Percentiles rank a stretch among this genome's conserved stretches.
phyloP scores from a whole-genome alignment of 352 stramenopile species.

The Globisporangium cederbergense region DNA sequence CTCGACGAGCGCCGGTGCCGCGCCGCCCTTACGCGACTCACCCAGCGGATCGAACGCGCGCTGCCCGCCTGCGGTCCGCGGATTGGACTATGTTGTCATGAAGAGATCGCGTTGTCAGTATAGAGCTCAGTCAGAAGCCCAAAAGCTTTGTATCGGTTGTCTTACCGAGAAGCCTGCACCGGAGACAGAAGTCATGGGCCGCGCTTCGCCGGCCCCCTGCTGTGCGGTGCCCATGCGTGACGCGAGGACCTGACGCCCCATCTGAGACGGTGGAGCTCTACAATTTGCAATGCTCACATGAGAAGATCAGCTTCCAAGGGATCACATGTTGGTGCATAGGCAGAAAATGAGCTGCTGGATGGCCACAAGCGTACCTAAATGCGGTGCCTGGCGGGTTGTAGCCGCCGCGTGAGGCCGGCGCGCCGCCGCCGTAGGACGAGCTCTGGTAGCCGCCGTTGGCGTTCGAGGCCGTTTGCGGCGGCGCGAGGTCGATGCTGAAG shows the following conservation, averaged over 20 bases:
- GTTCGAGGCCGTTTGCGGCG: constrained; percentile 61
- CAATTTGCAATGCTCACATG: neutral
- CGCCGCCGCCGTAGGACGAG: constrained; percentile 62
- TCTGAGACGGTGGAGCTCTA: constrained; percentile 70
- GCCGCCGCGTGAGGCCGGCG: constrained; percentile 45
- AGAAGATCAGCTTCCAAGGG: neutral
- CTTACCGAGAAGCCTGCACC: constrained; percentile 89
- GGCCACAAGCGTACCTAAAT: constrained; percentile 40
- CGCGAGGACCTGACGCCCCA: constrained; percentile 59
- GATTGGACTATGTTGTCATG: constrained; percentile 57
- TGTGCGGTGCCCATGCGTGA: constrained; percentile 62
- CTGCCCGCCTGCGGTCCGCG: constrained; percentile 61
- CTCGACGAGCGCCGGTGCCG: constrained; percentile 80
- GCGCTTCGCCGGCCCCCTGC: constrained; percentile 53
- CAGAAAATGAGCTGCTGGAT: neutral
- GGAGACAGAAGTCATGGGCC: constrained; percentile 92
- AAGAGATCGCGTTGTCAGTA: neutral
- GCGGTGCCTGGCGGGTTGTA: constrained; percentile 70
- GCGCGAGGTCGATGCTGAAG: constrained; percentile 81
- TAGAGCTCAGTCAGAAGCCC: neutral
- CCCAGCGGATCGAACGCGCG: constrained; percentile 90
- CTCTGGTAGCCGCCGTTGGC: constrained; percentile 46
- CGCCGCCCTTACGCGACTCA: constrained; percentile 72
- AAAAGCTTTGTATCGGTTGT: neutral
- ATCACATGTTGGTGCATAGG: neutral